phyloP scores from a whole-genome alignment of 257 asterid species.

The Solanum chiquidenum region DNA sequence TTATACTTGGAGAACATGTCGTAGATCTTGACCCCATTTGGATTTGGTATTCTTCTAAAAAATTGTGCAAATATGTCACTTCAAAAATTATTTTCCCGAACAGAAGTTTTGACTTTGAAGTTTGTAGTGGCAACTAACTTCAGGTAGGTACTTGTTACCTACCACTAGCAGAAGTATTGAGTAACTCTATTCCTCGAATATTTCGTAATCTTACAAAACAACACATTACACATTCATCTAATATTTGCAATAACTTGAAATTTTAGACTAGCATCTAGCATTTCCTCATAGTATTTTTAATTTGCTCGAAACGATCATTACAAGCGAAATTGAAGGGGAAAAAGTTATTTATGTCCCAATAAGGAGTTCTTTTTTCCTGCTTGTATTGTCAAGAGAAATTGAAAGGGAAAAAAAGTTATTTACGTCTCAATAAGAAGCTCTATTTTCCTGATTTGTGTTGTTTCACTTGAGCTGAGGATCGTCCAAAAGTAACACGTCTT shows the following conservation, averaged over 20 bases:
- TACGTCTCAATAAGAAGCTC: background rate
- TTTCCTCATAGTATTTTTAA: background rate
- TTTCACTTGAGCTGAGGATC: background rate
- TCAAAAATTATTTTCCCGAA: too few relatives aligned
- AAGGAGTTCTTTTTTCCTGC: too few relatives aligned
- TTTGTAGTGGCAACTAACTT: background rate
- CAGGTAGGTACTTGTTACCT: too few relatives aligned
- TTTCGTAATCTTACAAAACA: background rate
- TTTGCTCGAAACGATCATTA: background rate
- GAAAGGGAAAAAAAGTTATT: background rate
- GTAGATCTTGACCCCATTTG: background rate
- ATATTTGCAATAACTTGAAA: background rate
- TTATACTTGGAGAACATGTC: background rate
- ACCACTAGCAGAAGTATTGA: background rate
- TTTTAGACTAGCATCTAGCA: background rate
- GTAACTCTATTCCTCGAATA: background rate
- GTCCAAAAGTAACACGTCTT: too few relatives aligned
- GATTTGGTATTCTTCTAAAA: too few relatives aligned
- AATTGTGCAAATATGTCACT: background rate
- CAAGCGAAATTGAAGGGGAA: background rate
- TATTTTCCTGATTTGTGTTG: background rate
- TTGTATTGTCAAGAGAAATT: background rate
- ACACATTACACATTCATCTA: background rate
- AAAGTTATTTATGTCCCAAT: background rate
- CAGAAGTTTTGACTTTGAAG: too few relatives aligned